A percentile compares a stretch with the other conserved stretches of the same genome.
phyloP scores from a whole-genome alignment of 2,329 filamentous ascomycete species.

The Scedosporium boydii region DNA sequence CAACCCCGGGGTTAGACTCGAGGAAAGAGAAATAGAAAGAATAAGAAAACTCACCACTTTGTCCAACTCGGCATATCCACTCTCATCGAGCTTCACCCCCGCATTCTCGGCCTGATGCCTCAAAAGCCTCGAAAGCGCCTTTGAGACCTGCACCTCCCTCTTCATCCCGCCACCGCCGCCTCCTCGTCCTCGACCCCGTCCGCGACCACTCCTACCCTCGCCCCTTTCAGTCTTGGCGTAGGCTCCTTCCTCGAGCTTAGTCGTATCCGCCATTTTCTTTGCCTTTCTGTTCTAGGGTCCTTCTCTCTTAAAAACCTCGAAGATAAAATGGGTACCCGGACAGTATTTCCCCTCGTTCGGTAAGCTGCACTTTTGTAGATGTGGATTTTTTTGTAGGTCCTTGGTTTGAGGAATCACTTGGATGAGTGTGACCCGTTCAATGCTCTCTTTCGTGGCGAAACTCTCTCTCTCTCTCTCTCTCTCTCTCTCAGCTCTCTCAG shows the following conservation, averaged over 20 bases:
- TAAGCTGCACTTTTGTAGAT: no score
- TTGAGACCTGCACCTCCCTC: conserved; percentile 37
- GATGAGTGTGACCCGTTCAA: no score
- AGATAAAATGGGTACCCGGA: no score
- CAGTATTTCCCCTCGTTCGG: no score
- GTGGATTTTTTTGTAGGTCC: no score
- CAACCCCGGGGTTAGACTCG: background rate
- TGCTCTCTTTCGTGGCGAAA: no score
- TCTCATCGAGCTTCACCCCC: conserved; percentile 46
- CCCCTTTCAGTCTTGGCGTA: background rate
- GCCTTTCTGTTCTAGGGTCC: no score
- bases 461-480: no score
- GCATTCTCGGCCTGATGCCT: conserved; percentile 48
- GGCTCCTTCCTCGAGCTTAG: background rate
- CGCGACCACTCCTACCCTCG: background rate
- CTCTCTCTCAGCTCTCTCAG: no score
- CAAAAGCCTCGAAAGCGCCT: conserved; percentile 43
- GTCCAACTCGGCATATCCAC: conserved; percentile 50
- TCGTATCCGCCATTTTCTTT: background rate
- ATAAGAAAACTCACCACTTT: conserved; percentile 40
- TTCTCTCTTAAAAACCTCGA: no score
- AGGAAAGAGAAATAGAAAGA: conserved; percentile 5
- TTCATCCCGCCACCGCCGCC: background rate
- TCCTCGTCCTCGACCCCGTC: background rate
- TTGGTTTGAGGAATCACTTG: no score